Evolutionary conservation across 2,329 filamentous ascomycete genomes (phyloP).

Genomic region (Sporothrix dimorphospora): DNA sequence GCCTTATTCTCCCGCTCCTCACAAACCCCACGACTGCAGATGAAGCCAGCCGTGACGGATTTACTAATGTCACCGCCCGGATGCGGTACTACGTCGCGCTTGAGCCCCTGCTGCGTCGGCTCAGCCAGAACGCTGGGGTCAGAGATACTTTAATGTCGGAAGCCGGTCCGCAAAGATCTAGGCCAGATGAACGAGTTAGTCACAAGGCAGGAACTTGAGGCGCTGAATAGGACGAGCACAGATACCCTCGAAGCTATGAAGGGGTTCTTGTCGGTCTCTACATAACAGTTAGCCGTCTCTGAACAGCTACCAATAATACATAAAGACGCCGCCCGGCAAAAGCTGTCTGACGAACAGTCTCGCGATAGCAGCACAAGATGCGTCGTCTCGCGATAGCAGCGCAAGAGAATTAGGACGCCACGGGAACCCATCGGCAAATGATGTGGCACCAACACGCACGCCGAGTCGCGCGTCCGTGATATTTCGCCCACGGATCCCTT

Average conservation of each 20-base stretch:
- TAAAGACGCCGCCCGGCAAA: too few species aligned
- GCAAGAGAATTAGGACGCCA: too few species aligned
- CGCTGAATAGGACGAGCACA: conserved; percentile 20
- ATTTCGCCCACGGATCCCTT: too few species aligned
- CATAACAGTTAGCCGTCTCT: too few species aligned
- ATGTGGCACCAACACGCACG: too few species aligned
- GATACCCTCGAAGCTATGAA: neutral
- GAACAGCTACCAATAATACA: too few species aligned
- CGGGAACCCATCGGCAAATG: too few species aligned
- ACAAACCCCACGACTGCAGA: conserved; percentile 39
- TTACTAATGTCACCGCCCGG: conserved; percentile 41
- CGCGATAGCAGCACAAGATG: too few species aligned
- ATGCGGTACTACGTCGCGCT: conserved; percentile 42
- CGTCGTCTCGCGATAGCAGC: too few species aligned
- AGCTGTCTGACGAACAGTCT: too few species aligned
- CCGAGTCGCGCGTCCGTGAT: too few species aligned
- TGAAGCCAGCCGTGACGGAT: conserved; percentile 41
- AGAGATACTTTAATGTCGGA: conserved; percentile 25
- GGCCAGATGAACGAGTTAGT: conserved; percentile 20
- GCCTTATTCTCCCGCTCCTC: conserved; percentile 43
- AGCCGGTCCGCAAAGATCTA: conserved; percentile 26
- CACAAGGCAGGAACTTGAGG: conserved; percentile 27
- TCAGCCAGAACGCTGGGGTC: conserved; percentile 28
- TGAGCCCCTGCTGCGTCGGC: conserved; percentile 35
- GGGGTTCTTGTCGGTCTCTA: neutral